Percentiles rank a stretch among this genome's conserved stretches.
Conservation (phyloP, 2,329 filamentous ascomycete species). For the Didymella glomerata region DNA sequence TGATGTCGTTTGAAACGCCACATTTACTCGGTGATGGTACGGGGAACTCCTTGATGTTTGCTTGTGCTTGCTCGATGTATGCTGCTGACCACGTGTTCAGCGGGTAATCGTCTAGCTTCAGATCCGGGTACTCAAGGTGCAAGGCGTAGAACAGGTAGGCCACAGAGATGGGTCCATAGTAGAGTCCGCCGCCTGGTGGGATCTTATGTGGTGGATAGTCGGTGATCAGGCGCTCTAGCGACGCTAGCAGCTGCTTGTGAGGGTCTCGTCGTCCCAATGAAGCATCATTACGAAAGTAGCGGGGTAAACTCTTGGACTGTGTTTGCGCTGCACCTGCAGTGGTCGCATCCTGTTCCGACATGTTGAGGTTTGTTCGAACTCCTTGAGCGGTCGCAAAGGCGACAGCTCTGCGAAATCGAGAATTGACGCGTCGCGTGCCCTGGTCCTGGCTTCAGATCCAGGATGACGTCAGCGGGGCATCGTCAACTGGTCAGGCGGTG, state of each 20-base stretch:
- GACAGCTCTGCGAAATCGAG: constrained; percentile 2
- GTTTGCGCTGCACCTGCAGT: constrained; percentile 29
- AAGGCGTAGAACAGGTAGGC: constrained; percentile 61
- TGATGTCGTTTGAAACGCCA: constrained; percentile 61
- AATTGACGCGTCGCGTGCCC: neutral
- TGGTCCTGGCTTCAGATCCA: constrained; percentile 1
- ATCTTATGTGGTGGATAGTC: constrained; percentile 58
- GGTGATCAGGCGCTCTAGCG: constrained; percentile 58
- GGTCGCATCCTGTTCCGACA: constrained; percentile 39
- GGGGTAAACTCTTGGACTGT: constrained; percentile 44
- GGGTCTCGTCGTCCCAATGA: constrained; percentile 53
- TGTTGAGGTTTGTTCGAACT: constrained; percentile 15
- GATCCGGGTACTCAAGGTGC: constrained; percentile 58
- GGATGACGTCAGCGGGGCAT: constrained; percentile 38
- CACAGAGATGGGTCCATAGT: constrained; percentile 60
- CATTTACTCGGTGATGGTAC: constrained; percentile 58
- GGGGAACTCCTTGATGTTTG: constrained; percentile 59
- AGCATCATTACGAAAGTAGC: constrained; percentile 55
- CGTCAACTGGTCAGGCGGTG: neutral
- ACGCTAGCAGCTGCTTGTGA: constrained; percentile 61
- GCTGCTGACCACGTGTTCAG: constrained; percentile 60
- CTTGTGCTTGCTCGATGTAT: constrained; percentile 60
- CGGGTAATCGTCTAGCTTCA: constrained; percentile 56
- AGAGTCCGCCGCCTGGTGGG: constrained; percentile 58
- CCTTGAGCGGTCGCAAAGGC: constrained; percentile 4